A percentile compares a stretch with the other conserved stretches of the same genome.
phyloP scores from a whole-genome alignment of 2,329 filamentous ascomycete species.

The Exophiala mesophila region DNA sequence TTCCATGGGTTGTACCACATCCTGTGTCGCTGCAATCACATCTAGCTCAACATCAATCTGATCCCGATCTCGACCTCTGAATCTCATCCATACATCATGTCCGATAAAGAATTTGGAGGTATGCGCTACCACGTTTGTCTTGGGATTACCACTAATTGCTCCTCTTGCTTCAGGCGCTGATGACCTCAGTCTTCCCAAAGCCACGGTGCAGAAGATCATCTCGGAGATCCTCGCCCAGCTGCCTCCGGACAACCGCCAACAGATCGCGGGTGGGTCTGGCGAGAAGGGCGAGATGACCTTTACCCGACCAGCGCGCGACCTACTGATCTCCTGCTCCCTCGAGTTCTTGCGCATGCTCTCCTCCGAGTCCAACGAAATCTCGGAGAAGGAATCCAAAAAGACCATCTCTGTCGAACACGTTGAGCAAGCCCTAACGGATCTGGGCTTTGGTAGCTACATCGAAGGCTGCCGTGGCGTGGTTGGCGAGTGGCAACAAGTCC shows the following conservation, averaged over 20 bases:
- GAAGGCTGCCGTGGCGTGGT: constrained; percentile 81
- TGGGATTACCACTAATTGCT: constrained; percentile 14
- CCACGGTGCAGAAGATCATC: constrained; percentile 77
- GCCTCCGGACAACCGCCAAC: constrained; percentile 37
- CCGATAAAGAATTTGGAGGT: constrained; percentile 50
- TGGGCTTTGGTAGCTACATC: constrained; percentile 91
- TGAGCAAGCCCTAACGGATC: constrained; percentile 84
- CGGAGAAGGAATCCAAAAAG: constrained; percentile 98
- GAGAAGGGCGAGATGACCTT: constrained; percentile 46
- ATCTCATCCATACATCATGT: too few relatives aligned
- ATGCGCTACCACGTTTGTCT: constrained; percentile 1
- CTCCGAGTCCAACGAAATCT: constrained; percentile 98
- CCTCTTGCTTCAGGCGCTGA: constrained; percentile 48
- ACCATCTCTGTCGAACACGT: constrained; percentile 98
- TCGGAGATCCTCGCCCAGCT: constrained; percentile 80
- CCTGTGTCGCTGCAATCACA: too few relatives aligned
- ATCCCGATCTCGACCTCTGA: too few relatives aligned
- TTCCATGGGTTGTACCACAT: constrained; percentile 5
- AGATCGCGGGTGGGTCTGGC: constrained; percentile 50
- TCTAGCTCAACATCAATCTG: too few relatives aligned
- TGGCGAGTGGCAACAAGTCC: constrained; percentile 83
- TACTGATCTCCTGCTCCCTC: constrained; percentile 97
- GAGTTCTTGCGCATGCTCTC: constrained; percentile 98
- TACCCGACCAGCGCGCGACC: constrained; percentile 88
- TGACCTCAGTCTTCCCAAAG: constrained; percentile 58